Percentiles rank a stretch among this genome's conserved stretches.
These are phyloP conservation scores for Magnusiomyces clavatus DNA, from an alignment of 1,139 yeast genomes.

Conservation along the genomic window DNA sequence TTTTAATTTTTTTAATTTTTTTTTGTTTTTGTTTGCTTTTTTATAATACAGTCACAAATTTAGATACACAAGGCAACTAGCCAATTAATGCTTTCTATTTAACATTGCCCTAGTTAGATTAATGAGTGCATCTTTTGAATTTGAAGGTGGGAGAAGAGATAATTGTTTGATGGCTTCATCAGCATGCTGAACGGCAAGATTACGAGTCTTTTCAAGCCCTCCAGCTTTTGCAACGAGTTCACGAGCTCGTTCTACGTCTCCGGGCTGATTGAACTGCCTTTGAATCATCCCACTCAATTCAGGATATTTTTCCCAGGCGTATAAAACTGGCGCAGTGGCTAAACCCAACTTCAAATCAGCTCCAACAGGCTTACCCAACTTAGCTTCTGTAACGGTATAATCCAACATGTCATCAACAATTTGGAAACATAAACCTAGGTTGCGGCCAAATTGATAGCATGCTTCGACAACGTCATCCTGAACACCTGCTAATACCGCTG, in stretches of 20 bases:
- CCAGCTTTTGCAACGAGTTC: slow-evolving; percentile 59
- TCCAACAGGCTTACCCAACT: slow-evolving; percentile 90
- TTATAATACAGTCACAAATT: no score
- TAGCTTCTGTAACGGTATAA: slow-evolving; percentile 74
- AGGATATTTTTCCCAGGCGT: slow-evolving; percentile 87
- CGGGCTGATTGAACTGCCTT: slow-evolving; percentile 70
- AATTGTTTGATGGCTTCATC: slow-evolving; percentile 66
- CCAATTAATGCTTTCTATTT: slow-evolving; percentile 45
- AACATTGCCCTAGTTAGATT: slow-evolving; percentile 76
- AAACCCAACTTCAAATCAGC: slow-evolving; percentile 91
- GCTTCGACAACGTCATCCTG: slow-evolving; percentile 65
- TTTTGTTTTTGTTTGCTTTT: no score
- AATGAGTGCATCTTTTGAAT: slow-evolving; percentile 81
- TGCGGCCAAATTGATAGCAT: slow-evolving; percentile 86
- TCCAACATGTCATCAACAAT: slow-evolving; percentile 95
- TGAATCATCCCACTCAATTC: slow-evolving; percentile 75
- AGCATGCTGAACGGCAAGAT: slow-evolving; percentile 73
- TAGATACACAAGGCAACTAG: no score
- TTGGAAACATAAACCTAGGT: slow-evolving; percentile 91
- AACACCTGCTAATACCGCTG: slow-evolving; percentile 89
- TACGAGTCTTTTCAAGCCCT: slow-evolving; percentile 72
- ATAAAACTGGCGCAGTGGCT: slow-evolving; percentile 94
- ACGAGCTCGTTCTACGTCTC: slow-evolving; percentile 78
- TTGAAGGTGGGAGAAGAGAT: slow-evolving; percentile 68
- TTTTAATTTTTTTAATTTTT: no score